phyloP scores from a whole-genome alignment of 148 eudicot species.

The Rhododendron griersonianum region DNA sequence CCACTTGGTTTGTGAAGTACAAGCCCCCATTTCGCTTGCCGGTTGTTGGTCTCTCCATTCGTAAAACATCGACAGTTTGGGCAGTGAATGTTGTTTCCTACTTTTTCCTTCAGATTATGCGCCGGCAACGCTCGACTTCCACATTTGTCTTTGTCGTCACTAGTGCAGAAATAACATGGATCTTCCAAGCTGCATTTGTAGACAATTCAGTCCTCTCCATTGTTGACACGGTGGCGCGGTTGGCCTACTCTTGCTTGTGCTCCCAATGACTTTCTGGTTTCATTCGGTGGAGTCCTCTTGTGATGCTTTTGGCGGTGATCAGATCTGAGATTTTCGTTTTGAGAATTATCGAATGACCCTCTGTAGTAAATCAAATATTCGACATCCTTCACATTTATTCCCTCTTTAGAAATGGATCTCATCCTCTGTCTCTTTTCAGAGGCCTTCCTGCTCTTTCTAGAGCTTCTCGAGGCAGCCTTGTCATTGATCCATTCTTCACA shows the following conservation, averaged over 20 bases:
- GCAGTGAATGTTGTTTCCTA: neutral
- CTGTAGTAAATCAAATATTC: slow-evolving; percentile 30
- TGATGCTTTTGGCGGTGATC: slow-evolving; percentile 18
- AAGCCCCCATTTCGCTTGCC: neutral
- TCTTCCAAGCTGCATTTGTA: slow-evolving; percentile 24
- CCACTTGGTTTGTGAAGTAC: neutral
- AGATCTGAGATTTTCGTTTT: neutral
- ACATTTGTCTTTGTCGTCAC: neutral
- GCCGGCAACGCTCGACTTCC: neutral
- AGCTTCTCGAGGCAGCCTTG: slow-evolving; percentile 10
- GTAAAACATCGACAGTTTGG: neutral
- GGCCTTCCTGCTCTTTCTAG: slow-evolving; percentile 9
- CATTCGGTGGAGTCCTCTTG: slow-evolving; percentile 11
- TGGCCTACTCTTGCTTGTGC: neutral
- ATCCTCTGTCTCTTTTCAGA: slow-evolving; percentile 35
- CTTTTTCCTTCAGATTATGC: neutral
- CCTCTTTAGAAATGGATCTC: slow-evolving; percentile 26
- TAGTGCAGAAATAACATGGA: slow-evolving; percentile 28
- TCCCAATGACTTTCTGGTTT: neutral
- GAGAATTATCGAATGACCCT: slow-evolving; percentile 8
- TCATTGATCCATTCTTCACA: neutral
- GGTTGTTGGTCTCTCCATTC: neutral
- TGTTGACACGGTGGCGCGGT: neutral
- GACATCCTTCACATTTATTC: slow-evolving; percentile 7
- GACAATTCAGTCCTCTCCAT: neutral